Base-by-base conservation (phyloP, 2,329 filamentous ascomycete species). In the Xylaria polymorpha region DNA sequence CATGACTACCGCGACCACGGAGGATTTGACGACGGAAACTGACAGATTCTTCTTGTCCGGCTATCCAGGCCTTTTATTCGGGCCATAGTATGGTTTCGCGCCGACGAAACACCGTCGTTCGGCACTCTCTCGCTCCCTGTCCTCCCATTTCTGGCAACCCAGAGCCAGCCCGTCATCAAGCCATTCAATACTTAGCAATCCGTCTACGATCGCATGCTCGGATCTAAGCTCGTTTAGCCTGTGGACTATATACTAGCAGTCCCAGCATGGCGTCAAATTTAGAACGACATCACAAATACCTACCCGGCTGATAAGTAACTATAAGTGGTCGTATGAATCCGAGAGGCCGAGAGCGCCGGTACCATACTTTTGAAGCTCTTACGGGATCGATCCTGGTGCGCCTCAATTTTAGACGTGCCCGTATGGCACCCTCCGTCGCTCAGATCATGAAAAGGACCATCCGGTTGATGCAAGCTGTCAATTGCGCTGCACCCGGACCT, bases 271-370 rank as follows among this genome's bases (percentile, higher is more conserved):
- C 32, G 39, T 55, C 59, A 48, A 59, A 55, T 55, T 48, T 50
- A 58, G 67, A 57, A 60, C 39, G 4, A 37, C 18, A 67, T 70
- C 68, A 61, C 64, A 70, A 70, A 70, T 70, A 68, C 60, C 12
- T 55, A n/a, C 53, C 51, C 46, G 51, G 48, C 41, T 63, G 32
- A 70, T 60, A 39, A 14, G 7, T 51, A 46, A 14, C 29, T 57
- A 39, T 66, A 46, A 57, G 59, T 55, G 46, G 18, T 5, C 20
- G 37, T 50, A 37, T 67, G 44, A 57, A 56, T 57, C 59, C 43
- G 14, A 60, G 12, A 58, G 57, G 62, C 43, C 25, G 51, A 61
- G 39, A 22, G 10, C 37, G 18, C n/a, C 37, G 8, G 48, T 50
- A 43, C 39, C 53, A 61, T 56, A 67, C 55, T 64, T 61, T 67